Base-by-base conservation (phyloP, 257 asterid genomes). In the Capsicum baccatum region DNA sequence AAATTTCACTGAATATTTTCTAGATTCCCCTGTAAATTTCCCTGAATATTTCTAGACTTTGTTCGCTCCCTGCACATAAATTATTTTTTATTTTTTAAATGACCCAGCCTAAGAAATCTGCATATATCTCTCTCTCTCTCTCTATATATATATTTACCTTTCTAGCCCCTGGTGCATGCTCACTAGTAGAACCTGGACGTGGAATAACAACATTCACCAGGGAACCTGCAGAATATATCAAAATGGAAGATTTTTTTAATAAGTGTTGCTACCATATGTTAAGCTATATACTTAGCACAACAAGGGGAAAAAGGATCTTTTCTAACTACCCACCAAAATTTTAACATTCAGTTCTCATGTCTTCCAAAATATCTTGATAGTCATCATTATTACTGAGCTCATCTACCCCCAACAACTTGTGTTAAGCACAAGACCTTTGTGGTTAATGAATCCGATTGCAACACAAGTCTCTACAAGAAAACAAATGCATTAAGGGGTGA, bases 371-470 rank as follows among this genome's bases (percentile, higher is more conserved):
- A 85, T 95, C 98, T 86, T 91, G 96, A 68, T 94, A 95, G 82
- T 95, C 98, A 37, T 92, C 92, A 8, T 95, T 94, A 64, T 92
- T 92, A 83, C 83, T 92, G 83, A 95, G 96, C 90, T 94, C 98
- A 8, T 95, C 97, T 5, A 88, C 84, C 59, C 83, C 83, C 87
- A 79, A 95, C 94, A 87, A 92, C 95, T 86, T 95, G 88, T 16
- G 96, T 92, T 26, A 95, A 86, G 92, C 98, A 95, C 85, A 97
- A 92, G 35, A 96, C 95, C 91, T 94, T 97, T 19, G 99, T 91
- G 67, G 96, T 88, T 55, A 91, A 84, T 62, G 91, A 84, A 62
- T 69, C 88, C 50, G 97, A 97, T 63, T 91, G 92, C 80, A 94
- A 83, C 91, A 92, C 89, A 62, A 91, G 90, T 84, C 93, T 94